Conservation (phyloP, 2,329 filamentous ascomycete species). For the Sporothrix curviconia region DNA sequence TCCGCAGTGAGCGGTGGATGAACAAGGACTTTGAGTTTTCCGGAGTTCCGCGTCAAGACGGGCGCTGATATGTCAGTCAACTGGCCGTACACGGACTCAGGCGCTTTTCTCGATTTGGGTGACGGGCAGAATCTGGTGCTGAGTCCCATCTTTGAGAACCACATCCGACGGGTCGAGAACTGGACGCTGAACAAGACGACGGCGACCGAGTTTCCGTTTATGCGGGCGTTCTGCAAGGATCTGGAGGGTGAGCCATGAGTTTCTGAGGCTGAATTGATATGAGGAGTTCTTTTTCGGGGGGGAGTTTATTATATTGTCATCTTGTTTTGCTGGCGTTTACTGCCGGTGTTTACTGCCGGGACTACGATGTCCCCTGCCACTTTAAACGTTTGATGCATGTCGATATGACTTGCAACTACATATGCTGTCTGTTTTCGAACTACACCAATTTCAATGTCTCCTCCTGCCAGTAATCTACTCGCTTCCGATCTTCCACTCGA, state of each 20-base stretch:
- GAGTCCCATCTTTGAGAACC: conserved; percentile 15
- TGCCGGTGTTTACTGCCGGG: too few relatives aligned
- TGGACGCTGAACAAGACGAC: conserved; percentile 8
- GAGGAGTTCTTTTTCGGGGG: too few relatives aligned
- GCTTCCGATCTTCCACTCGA: not conserved
- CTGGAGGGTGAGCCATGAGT: too few relatives aligned
- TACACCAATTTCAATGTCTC: not conserved
- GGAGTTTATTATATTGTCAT: too few relatives aligned
- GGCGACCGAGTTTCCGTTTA: not conserved
- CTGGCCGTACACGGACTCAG: conserved; percentile 16
- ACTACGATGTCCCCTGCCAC: too few relatives aligned
- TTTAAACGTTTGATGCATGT: too few relatives aligned
- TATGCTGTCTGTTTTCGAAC: not conserved
- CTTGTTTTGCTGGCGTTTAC: too few relatives aligned
- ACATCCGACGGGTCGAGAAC: conserved; percentile 11
- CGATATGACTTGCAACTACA: too few relatives aligned
- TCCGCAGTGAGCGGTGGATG: conserved; percentile 4
- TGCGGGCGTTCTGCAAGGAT: not conserved
- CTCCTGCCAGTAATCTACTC: not conserved
- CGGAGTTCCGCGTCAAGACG: conserved; percentile 5
- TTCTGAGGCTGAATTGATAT: too few relatives aligned
- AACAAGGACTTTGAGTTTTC: not conserved
- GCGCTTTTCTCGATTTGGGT: conserved; percentile 7
- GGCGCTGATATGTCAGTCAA: conserved; percentile 13
- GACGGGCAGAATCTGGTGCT: conserved; percentile 13